Evolutionary conservation across 1,284 basidiomycete species (phyloP), one percentile per base, ranked within the genome.

Genomic region (Papiliotrema flavescens): DNA sequence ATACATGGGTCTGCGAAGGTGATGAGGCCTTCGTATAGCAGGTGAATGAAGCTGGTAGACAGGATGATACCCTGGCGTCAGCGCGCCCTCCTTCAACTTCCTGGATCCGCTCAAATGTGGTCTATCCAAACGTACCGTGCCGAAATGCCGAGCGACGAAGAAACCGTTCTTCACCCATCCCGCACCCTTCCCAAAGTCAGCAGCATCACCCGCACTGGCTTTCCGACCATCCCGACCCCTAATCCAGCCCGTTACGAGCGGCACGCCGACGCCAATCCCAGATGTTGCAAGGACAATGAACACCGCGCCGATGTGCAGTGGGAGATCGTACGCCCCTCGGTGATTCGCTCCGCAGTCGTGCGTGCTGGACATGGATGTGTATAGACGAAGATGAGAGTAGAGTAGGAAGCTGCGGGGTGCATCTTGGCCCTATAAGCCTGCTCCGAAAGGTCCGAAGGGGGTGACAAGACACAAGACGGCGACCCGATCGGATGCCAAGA

Each of bases 1-100:
- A 79, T 57, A 56, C 79, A 79, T 17, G 71, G 64, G 63, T 76
- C 75, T 48, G 51, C 51, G 50, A 70, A 70, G 66, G 66, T 70
- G 55, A 76, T 53, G 52, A 79, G 76, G 1, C 74, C 70, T 55
- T 79, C 76, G 58, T 69, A 74, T 0, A 80, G 66, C 0, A 80
- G 65, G 51, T 80, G 79, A 42, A 72, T 71, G 52, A 79, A 79
- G 0, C 77, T 78, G 0, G 78, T 79, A 2, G 70, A 67, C 35
- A 79, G 59, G 56, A 79, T 78, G 54, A 80, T 67, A 23, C 79
- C 79, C 39, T 40, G 39, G 15, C 15, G 28, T 32, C 28, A 32
- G 28, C 28, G 5, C 28, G 28, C 6, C 28, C 15, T 7, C 20
- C 15, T 40, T 40, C 6, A 7, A 40, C 39, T 15, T 7, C 6